These are phyloP conservation scores for Epichloe hybrida DNA, from an alignment of 2,329 filamentous ascomycete species.

Conservation along the genomic window DNA sequence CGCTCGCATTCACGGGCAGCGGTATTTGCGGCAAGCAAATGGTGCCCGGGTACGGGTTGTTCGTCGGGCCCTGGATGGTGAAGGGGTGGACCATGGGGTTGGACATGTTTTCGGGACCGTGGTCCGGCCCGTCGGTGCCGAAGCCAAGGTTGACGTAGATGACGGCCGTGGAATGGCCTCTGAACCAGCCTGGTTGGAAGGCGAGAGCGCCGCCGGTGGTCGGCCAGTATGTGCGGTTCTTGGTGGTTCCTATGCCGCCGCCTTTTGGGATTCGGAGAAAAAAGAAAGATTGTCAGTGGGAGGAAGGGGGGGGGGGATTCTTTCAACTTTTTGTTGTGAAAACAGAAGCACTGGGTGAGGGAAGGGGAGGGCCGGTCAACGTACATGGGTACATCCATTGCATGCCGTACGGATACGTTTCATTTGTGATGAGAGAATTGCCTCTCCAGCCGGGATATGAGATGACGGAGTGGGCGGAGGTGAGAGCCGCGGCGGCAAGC, in stretches of 20 bases:
- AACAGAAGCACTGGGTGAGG: background rate
- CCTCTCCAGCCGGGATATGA: slow-evolving; percentile 80
- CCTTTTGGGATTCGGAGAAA: slow-evolving; percentile 35
- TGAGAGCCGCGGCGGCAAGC: slow-evolving; percentile 33
- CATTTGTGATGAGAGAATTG: slow-evolving; percentile 70
- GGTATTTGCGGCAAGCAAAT: slow-evolving; percentile 86
- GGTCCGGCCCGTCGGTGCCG: slow-evolving; percentile 50
- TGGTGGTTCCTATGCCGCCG: slow-evolving; percentile 64
- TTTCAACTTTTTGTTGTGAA: background rate
- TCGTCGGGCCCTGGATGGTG: slow-evolving; percentile 68
- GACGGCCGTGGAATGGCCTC: slow-evolving; percentile 68
- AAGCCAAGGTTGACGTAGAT: slow-evolving; percentile 88
- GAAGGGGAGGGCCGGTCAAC: slow-evolving; percentile 15
- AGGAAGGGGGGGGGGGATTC: too few species aligned
- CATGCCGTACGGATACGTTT: slow-evolving; percentile 75
- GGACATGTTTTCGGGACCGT: slow-evolving; percentile 74
- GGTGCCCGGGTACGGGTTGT: slow-evolving; percentile 73
- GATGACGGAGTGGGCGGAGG: slow-evolving; percentile 65
- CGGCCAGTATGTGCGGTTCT: slow-evolving; percentile 88
- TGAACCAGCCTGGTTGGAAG: slow-evolving; percentile 92
- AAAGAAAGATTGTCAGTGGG: background rate
- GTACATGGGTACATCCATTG: slow-evolving; percentile 92
- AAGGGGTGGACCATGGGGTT: slow-evolving; percentile 68
- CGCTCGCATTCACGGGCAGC: slow-evolving; percentile 56
- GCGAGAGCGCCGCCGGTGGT: slow-evolving; percentile 73